Evolutionary conservation across 768 basidiomycete genomes (phyloP), one percentile per base, ranked within the genome.

Genomic region (Russula sp.): DNA sequence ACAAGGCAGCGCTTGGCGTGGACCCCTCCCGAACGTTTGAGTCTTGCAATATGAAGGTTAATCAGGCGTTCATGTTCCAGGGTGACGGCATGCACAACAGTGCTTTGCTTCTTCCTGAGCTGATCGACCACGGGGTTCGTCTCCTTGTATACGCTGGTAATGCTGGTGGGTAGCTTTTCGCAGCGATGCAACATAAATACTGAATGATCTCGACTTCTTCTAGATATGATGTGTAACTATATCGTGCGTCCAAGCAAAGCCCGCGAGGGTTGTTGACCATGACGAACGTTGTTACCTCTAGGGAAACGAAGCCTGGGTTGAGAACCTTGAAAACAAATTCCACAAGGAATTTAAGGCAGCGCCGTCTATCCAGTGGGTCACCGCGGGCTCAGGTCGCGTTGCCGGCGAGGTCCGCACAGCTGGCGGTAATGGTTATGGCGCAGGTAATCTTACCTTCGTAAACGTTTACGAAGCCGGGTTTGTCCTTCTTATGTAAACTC

Each of bases 121-220:
- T 99, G 42, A 77, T 99, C 50, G 82, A 93, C 55, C 83, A 85
- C 44, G 95, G 94, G 6, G 79, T 99, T 42, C 78, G 91, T 59
- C 75, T 99, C 49, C 76, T 98, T 35, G 85, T 98, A 48, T 98
- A 97, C 70, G 93, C 94, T 63, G 94, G 90, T 20, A 87, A 89
- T 66, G 89, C 90, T 80, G 92, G 67, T 68, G 8, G 3, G 64
- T 66, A 27, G 44, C 42, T 27, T 54, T n/a, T 31, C n/a, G 16
- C 6, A 13, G 34, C 18, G 22, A 27, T 39, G n/a, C 20, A 14
- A 39, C 20, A 5, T 16, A 11, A 32, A 4, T 55, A 16, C 27
- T 39, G 47, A 55, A 45, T 31, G 18, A 8, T 3, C n/a, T 18
- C 51, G 32, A 37, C 18, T 55, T 16, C 35, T 50, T 14, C 8